phyloP scores from a whole-genome alignment of 208 protist species.

The Wallacemonas rigidus region DNA sequence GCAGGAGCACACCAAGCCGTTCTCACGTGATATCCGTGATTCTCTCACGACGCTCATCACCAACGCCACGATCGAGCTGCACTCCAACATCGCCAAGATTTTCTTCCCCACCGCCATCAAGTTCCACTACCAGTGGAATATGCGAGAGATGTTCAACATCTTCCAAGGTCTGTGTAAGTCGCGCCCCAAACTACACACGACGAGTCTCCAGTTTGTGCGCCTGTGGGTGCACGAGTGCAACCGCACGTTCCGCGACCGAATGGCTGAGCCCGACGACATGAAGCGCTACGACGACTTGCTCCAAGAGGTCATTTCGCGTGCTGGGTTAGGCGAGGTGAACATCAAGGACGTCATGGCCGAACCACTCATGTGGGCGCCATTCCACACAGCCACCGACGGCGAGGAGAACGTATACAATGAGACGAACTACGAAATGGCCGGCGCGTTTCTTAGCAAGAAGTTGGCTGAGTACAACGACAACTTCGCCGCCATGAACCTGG shows the following conservation, averaged over 20 bases:
- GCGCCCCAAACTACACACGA: constrained; percentile 86
- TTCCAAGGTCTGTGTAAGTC: constrained; percentile 95
- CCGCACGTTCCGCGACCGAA: constrained; percentile 97
- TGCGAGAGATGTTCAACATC: constrained; percentile 97
- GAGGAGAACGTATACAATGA: constrained; percentile 93
- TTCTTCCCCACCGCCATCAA: constrained; percentile 99
- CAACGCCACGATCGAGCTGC: constrained; percentile 93
- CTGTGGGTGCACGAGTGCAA: constrained; percentile 97
- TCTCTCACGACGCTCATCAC: constrained; percentile 87
- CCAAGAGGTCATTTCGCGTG: constrained; percentile 81
- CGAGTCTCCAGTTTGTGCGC: constrained; percentile 79
- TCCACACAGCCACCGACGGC: constrained; percentile 84
- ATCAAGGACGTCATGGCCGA: constrained; percentile 86
- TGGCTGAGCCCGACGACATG: constrained; percentile 91
- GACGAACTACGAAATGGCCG: constrained; percentile 79
- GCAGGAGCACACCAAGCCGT: constrained; percentile 89
- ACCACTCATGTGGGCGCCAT: constrained; percentile 95
- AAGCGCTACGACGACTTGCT: constrained; percentile 89
- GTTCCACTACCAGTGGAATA: constrained; percentile 99
- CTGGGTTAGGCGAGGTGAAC: constrained; percentile 84
- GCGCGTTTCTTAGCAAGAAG: constrained; percentile 87
- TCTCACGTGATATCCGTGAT: constrained; percentile 87
- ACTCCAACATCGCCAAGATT: constrained; percentile 84
- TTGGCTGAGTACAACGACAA: constrained; percentile 96
- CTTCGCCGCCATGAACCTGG: constrained; percentile 96